Percentiles rank a stretch among this genome's conserved stretches.
Evolutionary conservation across 1,284 basidiomycete genomes (phyloP).

Genomic region (Irpex rosettiformis): DNA sequence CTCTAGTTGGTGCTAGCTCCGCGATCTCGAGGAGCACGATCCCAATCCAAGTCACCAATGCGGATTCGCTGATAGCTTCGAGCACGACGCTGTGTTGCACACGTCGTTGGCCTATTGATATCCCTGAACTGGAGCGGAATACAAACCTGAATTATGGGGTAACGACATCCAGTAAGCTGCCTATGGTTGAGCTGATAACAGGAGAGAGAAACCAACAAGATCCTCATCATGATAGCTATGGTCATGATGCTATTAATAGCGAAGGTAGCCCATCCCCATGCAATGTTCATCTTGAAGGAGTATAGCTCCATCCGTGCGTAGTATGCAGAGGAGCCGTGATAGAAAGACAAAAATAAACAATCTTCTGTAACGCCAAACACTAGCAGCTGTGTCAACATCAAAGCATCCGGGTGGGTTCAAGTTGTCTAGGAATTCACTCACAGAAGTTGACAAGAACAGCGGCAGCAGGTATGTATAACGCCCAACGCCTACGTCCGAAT

Average conservation of each 20-base stretch:
- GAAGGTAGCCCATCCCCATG: slow-evolving; percentile 26
- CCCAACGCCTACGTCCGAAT: slow-evolving; percentile 18
- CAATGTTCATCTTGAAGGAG: slow-evolving; percentile 19
- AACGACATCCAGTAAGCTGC: not conserved
- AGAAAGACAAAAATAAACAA: slow-evolving; percentile 15
- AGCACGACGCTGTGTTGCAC: slow-evolving; percentile 8
- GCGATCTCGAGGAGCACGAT: slow-evolving; percentile 21
- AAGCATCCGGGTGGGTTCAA: not conserved
- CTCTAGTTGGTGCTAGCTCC: slow-evolving; percentile 18
- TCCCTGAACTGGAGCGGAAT: not conserved
- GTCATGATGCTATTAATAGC: slow-evolving; percentile 20
- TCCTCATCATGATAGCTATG: slow-evolving; percentile 17
- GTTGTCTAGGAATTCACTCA: slow-evolving; percentile 5
- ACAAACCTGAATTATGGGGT: not conserved
- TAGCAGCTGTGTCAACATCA: not conserved
- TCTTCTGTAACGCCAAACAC: slow-evolving; percentile 23
- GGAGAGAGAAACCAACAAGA: slow-evolving; percentile 18
- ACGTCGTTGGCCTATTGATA: not conserved
- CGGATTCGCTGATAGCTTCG: slow-evolving; percentile 21
- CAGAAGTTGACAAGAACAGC: slow-evolving; percentile 17
- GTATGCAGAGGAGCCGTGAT: slow-evolving; percentile 8
- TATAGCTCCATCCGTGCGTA: not conserved
- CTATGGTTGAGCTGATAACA: not conserved
- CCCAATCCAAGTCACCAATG: slow-evolving; percentile 23
- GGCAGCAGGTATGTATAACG: slow-evolving; percentile 18